Evolutionary conservation across 176 grass and related monocot species (phyloP).

Genomic region (Miscanthus lutarioriparius): DNA sequence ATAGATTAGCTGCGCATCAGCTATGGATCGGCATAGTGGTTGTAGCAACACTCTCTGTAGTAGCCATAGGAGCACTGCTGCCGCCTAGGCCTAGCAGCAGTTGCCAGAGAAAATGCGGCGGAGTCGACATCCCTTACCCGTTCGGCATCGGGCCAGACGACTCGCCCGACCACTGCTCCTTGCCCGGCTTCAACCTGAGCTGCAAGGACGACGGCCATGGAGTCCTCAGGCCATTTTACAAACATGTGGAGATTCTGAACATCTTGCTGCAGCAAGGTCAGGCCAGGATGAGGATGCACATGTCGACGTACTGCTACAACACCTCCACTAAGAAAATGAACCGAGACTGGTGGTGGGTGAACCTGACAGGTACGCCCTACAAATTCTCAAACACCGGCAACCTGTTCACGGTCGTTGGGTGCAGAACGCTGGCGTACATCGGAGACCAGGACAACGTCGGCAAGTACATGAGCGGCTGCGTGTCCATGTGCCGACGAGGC

Average conservation of each 20-base stretch:
- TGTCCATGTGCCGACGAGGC: not conserved
- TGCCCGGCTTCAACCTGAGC: not conserved
- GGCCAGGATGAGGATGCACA: not conserved
- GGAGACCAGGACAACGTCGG: rapidly evolving
- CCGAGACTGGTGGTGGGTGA: not conserved
- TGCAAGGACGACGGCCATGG: not conserved
- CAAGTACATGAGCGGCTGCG: not conserved
- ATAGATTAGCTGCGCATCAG: not conserved
- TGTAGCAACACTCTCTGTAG: not conserved
- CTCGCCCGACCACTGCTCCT: not conserved
- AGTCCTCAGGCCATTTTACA: rapidly evolving
- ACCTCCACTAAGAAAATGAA: not conserved
- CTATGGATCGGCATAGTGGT: not conserved
- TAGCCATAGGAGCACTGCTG: not conserved
- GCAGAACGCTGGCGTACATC: not conserved
- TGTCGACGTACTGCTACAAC: not conserved
- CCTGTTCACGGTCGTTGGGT: not conserved
- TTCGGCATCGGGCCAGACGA: not conserved
- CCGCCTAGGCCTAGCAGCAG: not conserved
- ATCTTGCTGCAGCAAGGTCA: not conserved
- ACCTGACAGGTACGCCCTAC: not conserved
- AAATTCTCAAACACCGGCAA: not conserved
- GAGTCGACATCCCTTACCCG: not conserved
- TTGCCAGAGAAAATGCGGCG: not conserved
- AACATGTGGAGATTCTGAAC: rapidly evolving